These are phyloP conservation scores for Pleomassaria siparia DNA, from an alignment of 2,329 filamentous ascomycete species.

Conservation along the genomic window DNA sequence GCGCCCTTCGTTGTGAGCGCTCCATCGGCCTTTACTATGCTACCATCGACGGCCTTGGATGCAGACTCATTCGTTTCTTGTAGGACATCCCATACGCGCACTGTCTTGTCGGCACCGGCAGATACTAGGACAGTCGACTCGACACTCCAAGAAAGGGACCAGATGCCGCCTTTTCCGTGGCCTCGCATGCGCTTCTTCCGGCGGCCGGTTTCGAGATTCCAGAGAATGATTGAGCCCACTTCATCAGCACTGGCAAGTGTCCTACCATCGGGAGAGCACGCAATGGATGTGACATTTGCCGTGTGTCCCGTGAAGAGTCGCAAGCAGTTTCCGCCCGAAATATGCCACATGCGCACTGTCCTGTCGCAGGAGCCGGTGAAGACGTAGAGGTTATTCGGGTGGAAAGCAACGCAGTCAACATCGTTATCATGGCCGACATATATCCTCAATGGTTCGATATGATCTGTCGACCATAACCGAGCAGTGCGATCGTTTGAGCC, in stretches of 20 bases:
- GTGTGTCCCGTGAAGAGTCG: constrained; percentile 91
- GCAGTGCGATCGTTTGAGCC: constrained; percentile 88
- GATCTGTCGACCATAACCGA: constrained; percentile 88
- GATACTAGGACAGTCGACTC: constrained; percentile 90
- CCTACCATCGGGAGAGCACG: constrained; percentile 85
- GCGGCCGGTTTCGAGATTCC: constrained; percentile 86
- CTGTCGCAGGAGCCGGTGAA: constrained; percentile 94
- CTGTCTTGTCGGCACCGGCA: constrained; percentile 87
- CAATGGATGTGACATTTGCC: constrained; percentile 80
- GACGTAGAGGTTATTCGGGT: constrained; percentile 89
- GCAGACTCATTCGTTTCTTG: constrained; percentile 59
- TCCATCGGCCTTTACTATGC: constrained; percentile 52
- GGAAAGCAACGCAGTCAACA: constrained; percentile 90
- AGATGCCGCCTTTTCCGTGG: constrained; percentile 90
- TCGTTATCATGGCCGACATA: constrained; percentile 91
- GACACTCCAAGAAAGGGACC: constrained; percentile 89
- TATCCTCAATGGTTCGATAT: constrained; percentile 83
- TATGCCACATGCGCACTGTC: constrained; percentile 95
- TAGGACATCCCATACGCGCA: constrained; percentile 89
- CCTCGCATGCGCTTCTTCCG: constrained; percentile 91
- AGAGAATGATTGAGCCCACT: constrained; percentile 86
- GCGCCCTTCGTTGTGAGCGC: constrained; percentile 55
- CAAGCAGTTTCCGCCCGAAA: constrained; percentile 83
- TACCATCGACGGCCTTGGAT: constrained; percentile 55
- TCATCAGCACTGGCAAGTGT: constrained; percentile 89